These are phyloP conservation scores for Kalmusia sp. DNA, from an alignment of 2,329 filamentous ascomycete species.

Conservation along the genomic window DNA sequence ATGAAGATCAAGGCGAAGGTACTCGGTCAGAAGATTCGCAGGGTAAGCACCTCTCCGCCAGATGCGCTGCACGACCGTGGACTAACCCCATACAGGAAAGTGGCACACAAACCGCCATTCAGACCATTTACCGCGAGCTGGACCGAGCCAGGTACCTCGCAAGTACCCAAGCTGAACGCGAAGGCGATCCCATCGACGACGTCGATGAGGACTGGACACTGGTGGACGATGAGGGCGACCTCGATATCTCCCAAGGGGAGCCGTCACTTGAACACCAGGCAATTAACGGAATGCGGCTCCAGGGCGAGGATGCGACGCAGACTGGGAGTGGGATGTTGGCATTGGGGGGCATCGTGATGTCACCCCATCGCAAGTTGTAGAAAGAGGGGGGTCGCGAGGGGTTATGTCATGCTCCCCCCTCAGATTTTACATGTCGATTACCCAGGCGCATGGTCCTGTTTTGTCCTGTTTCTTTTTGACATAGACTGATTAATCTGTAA, in stretches of 20 bases:
- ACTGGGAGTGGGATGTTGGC: constrained; percentile 30
- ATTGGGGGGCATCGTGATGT: constrained; percentile 40
- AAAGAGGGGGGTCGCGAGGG: neutral
- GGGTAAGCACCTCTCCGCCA: constrained; percentile 66
- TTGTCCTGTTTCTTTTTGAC: neutral
- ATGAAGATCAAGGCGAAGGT: constrained; percentile 88
- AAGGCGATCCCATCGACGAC: constrained; percentile 56
- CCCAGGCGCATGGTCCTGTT: too few species aligned
- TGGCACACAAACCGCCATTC: constrained; percentile 88
- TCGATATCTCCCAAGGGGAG: constrained; percentile 17
- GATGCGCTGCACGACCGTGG: too few species aligned
- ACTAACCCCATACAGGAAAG: too few species aligned
- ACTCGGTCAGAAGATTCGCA: constrained; percentile 85
- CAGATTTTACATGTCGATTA: neutral
- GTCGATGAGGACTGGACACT: constrained; percentile 92
- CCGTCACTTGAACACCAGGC: constrained; percentile 29
- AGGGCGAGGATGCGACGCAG: constrained; percentile 20
- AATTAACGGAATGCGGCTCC: constrained; percentile 25
- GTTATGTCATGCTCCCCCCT: too few species aligned
- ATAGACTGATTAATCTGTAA: neutral
- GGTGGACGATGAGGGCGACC: constrained; percentile 67
- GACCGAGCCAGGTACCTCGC: constrained; percentile 90
- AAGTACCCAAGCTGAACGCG: constrained; percentile 59
- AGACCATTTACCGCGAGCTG: constrained; percentile 91
- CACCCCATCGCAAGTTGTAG: neutral